Evolutionary conservation across 1,139 yeast genomes (phyloP), one percentile per base, ranked within the genome.

Genomic region (Suhomyces bribrorum): DNA sequence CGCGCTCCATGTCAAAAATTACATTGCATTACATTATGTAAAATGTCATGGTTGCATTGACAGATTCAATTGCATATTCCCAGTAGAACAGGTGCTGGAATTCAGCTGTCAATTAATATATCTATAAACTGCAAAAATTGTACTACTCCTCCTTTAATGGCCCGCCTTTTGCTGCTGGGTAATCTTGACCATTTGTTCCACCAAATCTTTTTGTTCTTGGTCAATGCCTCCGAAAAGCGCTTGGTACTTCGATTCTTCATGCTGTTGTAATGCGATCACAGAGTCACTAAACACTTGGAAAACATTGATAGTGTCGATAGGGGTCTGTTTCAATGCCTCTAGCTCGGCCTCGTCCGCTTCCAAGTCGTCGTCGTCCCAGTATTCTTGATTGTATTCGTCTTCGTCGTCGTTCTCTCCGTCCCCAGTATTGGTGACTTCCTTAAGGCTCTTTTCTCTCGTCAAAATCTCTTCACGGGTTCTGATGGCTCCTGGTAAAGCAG

Each of bases 321-420:
- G 79, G 2, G 81, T 75, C 42, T 69, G 73, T 47, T 71, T 76
- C 59, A 73, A 61, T 22, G 81, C 74, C 47, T 77, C 82, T 44
- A 75, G 68, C 43, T 75, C 77, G 9, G 80, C 82, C 38, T 73
- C 77, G 36, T 74, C 79, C 14, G 66, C 71, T 43, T 69, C 77
- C 26, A 62, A 65, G 23, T 71, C 76, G 14, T 69, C 77, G 5
- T 36, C 39, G 5, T 62, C 54, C 31, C 54, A 66, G 31, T 57
- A 62, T 26, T 55, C 62, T 14, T 59, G 66, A 7, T 46, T 58
- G 14, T 57, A 72, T 14, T 52, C 61, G 15, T 47, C 58, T 14
- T 57, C 63, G 14, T 59, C 63, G 4, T 52, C 62, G 8, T 61
- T 69, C 12, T 57, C 64, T 12, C 59, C 68, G 5, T 54, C 64